Evolutionary conservation across 352 stramenopile species (phyloP), one percentile per base, ranked within the genome.

Genomic region (Phytophthora hibernalis): DNA sequence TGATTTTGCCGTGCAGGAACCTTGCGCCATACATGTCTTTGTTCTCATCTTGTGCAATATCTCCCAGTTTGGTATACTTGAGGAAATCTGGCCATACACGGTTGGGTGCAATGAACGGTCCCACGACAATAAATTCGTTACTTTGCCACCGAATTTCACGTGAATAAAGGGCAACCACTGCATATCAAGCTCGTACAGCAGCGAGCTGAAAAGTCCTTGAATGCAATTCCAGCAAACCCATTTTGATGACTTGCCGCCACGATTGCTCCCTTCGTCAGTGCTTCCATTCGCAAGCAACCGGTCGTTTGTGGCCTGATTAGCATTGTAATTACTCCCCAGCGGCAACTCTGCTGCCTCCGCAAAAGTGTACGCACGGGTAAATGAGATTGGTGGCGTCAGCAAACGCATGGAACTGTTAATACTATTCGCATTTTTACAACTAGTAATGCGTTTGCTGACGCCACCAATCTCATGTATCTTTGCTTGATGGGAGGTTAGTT

Each of bases 101-200:
- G 12, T 52, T 52, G 12, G 45, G 45, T 38, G 45, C 50, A 7
- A 56, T 31, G n/a, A 56, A 56, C 21, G 50, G 33, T 31, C 47
- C 50, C 18, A 33, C 9, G 20, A 28, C 18, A 56, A 35, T n/a
- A n/a, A n/a, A 3, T 47, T 15, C 20, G 44, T 20, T 12, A 21
- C 20, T 22, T 47, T 31, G 11, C 44, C 20, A 33, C 11, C 11
- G 11, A 56, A 22, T 16, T 47, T 28, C 18, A 56, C 50, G 20
- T 12, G 50, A 45, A 33, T 56, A 21, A 22, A 31, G 13, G 50
- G 50, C 6, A 6, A 30, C 26, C 26, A 6, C 26, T 30, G 26
- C 26, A 21, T 47, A 15, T 22, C 50, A 2, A 57, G 18, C 50
- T 57, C 50, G 20, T 47, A 57, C 31, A 57, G 18, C n/a, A 44